phyloP scores from a whole-genome alignment of 2,329 filamentous ascomycete genomes.

The Zymoseptoria tritici region DNA sequence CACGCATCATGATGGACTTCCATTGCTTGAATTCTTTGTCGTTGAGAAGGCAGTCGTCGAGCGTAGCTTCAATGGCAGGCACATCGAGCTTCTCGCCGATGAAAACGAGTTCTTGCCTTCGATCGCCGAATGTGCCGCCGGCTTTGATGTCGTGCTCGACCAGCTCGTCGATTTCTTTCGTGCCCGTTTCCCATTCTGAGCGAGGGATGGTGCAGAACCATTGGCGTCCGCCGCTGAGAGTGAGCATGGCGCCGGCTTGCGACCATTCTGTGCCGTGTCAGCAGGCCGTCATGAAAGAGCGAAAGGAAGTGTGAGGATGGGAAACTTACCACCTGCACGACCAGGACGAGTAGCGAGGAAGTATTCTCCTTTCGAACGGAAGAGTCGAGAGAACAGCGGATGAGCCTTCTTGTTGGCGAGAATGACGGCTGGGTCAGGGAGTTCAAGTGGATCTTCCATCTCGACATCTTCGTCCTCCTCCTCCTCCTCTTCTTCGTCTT shows the following conservation, averaged over 20 bases:
- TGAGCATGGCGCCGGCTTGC: conserved; percentile 58
- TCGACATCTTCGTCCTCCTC: conserved; percentile 30
- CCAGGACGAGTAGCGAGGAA: conserved; percentile 53
- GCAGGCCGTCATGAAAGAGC: too few species aligned
- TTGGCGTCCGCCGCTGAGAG: conserved; percentile 50
- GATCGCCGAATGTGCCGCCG: conserved; percentile 54
- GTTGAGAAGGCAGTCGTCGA: conserved; percentile 57
- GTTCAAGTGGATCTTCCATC: conserved; percentile 27
- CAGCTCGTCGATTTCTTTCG: conserved; percentile 40
- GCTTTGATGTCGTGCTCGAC: conserved; percentile 45
- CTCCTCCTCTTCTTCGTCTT: conserved; percentile 27
- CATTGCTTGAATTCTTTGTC: conserved; percentile 46
- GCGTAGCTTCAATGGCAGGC: conserved; percentile 41
- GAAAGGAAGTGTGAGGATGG: too few species aligned
- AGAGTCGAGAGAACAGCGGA: conserved; percentile 47
- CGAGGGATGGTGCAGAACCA: conserved; percentile 52
- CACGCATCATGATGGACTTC: conserved; percentile 27
- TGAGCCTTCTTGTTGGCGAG: conserved; percentile 51
- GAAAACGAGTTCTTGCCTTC: conserved; percentile 65
- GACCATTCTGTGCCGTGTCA: conserved; percentile 46
- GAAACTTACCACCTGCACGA: conserved; percentile 35
- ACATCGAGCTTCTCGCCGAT: conserved; percentile 60
- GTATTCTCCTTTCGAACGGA: conserved; percentile 57
- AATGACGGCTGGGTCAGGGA: conserved; percentile 33
- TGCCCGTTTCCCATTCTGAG: conserved; percentile 45